These are phyloP conservation scores for Chytridiales sp. DNA, from an alignment of 371 early-diverging fungal species.

Conservation along the genomic window DNA sequence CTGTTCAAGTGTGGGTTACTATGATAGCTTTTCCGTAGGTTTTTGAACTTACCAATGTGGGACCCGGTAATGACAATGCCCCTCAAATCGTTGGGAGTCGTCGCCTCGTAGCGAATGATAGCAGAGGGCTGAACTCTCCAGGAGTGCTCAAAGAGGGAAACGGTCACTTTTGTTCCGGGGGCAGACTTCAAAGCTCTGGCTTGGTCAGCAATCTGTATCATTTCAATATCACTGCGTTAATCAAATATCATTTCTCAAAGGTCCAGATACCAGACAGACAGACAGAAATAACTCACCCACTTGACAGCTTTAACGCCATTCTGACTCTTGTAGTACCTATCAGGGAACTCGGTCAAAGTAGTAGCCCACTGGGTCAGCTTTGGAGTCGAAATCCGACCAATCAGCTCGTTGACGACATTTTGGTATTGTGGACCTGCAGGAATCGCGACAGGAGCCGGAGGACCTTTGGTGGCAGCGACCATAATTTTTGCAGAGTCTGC, in stretches of 20 bases:
- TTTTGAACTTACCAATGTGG: conserved; percentile 1
- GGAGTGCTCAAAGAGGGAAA: conserved; percentile 21
- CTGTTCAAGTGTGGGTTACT: too few relatives aligned
- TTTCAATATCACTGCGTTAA: not conserved
- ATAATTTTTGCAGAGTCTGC: too few relatives aligned
- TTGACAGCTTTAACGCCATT: conserved; percentile 30
- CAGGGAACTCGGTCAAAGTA: conserved; percentile 22
- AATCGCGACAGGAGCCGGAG: conserved; percentile 18
- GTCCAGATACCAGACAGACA: too few relatives aligned
- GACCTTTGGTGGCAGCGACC: conserved; percentile 1
- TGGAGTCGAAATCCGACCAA: not conserved
- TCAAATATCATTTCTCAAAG: too few relatives aligned
- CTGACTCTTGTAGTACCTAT: conserved; percentile 25
- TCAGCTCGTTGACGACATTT: conserved; percentile 16
- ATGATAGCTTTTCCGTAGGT: too few relatives aligned
- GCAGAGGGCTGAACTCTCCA: conserved; percentile 25
- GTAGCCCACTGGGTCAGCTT: conserved; percentile 10
- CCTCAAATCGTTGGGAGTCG: not conserved
- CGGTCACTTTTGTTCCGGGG: conserved; percentile 13
- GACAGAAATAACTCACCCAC: conserved; percentile 15
- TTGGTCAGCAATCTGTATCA: not conserved
- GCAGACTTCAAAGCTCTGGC: not conserved
- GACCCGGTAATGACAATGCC: conserved; percentile 6
- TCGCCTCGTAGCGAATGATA: conserved; percentile 28
- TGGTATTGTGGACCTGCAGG: conserved; percentile 19